Evolutionary conservation across 2,329 filamentous ascomycete species (phyloP), one percentile per base, ranked within the genome.

Genomic region (Teratosphaeria destructans): DNA sequence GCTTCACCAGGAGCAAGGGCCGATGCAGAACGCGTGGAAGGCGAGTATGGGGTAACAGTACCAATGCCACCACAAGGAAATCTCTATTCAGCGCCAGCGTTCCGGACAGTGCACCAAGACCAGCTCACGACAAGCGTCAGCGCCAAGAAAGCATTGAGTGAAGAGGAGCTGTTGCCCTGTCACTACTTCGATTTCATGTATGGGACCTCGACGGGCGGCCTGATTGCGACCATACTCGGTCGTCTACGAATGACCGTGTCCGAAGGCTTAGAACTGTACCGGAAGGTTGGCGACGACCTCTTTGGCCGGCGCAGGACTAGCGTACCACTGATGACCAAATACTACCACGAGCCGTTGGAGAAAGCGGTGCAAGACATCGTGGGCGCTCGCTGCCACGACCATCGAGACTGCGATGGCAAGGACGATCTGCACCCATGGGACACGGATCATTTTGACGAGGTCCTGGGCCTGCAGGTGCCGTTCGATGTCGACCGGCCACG

Each of bases 131-230:
- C 61, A 37, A 59, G 65, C 37, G 56, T 63, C 10, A 64, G 59
- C 49, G 59, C 59, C 26, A 60, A 59, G 32, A 66, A 67, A 55
- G 68, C 68, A 3, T 74, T 74, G 60, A 67, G 71, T 55, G 75
- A 77, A 61, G 71, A 76, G 54, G 73, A 77, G 53, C 71, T 80
- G 1, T 67, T 79, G 11, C 78, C 78, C 59, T 79, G 77, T 60
- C 76, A 81, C 62, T 81, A 80, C 66, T 81, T 81, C 67, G 79
- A 81, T 62, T 78, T 78, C 68, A 80, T 81, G 72, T 80, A 78
- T 58, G 79, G 79, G 26, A 81, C 78, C 5, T 78, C 75, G 47
- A 81, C 78, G 0, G 79, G 79, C n/a, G 79, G 79, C 14, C 68
- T 80, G 47, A 80, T 80, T 59, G 76, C 78, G 1, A 78, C 78